Base-by-base conservation (phyloP, 2,329 filamentous ascomycete species). In the Penicillium sp. region DNA sequence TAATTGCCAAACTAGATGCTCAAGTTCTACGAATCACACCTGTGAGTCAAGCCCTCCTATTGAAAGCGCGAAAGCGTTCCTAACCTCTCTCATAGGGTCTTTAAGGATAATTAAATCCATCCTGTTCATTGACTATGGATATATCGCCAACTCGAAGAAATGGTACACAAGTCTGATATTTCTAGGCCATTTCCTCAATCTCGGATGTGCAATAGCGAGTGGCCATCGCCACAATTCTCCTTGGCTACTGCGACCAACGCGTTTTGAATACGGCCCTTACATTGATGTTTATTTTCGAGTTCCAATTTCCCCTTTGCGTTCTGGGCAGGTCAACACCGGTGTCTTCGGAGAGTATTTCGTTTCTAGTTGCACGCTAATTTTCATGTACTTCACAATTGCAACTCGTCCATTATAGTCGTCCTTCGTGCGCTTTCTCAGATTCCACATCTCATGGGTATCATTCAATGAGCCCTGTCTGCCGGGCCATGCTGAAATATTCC, bases 11-110 rank as follows among this genome's bases (percentile, higher is more conserved):
- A 15, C 9, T 46, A 73, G 66, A 75, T 76, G 72, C 67, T 76
- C 10, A 61, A 68, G 50, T 76, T 76, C 47, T 76, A 76, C 51
- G 73, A 76, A 58, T 59, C 64, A 34, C 72, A 76, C 58, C 61
- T 76, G 70, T 74, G 65, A 65, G 70, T 61, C 26, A 24, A 41
- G 34, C 5, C 15, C 41, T 24, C 12, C 3, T 12, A n/a, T 4
- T 19, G 2, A 24, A 28, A 13, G 19, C 15, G 22, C 17, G 15
- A n/a, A 19, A 34, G 9, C 9, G 3, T 22, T 43, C 21, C 57
- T 62, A 54, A 64, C 42, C 5, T 49, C 46, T 37, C 45, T 46
- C 51, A 6, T 34, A 67, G 68, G 43, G 66, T 69, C 32, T 70
- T 70, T 49, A 69, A 66, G 48, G 65, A 69, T 24, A 56, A 42